phyloP scores from a whole-genome alignment of 331 rosid genomes.

The Pyracantha coccinea region DNA sequence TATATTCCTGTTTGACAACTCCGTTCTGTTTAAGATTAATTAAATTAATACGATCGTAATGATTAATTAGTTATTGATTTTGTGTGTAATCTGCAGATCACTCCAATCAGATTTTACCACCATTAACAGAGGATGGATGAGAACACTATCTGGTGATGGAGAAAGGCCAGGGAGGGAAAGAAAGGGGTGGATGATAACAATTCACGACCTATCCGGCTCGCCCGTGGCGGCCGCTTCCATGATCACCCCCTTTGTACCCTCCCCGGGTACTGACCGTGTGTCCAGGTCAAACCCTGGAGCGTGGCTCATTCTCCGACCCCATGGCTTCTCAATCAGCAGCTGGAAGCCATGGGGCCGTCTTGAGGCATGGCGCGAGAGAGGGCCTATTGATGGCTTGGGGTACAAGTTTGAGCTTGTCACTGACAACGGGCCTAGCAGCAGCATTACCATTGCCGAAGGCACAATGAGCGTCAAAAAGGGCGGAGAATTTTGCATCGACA shows the following conservation, averaged over 20 bases:
- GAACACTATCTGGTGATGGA: slow-evolving; percentile 42
- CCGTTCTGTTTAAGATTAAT: not conserved
- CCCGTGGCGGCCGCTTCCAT: slow-evolving; percentile 87
- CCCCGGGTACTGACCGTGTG: slow-evolving; percentile 71
- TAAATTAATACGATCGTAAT: not conserved
- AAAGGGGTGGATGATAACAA: slow-evolving; percentile 88
- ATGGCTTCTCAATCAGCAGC: slow-evolving; percentile 52
- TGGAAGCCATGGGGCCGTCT: slow-evolving; percentile 98
- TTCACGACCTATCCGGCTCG: slow-evolving; percentile 87
- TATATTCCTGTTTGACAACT: slow-evolving; percentile 8
- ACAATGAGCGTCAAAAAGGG: slow-evolving; percentile 66
- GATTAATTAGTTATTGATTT: not conserved
- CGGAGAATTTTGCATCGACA: slow-evolving; percentile 78
- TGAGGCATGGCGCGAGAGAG: slow-evolving; percentile 92
- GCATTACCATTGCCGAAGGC: slow-evolving; percentile 67
- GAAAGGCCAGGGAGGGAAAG: slow-evolving; percentile 67
- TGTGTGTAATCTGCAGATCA: slow-evolving; percentile 31
- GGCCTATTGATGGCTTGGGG: slow-evolving; percentile 68
- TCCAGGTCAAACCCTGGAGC: slow-evolving; percentile 89
- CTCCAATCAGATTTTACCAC: slow-evolving; percentile 50
- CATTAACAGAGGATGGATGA: slow-evolving; percentile 56
- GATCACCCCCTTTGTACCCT: slow-evolving; percentile 89
- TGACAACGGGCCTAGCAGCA: slow-evolving; percentile 38
- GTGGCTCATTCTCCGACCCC: slow-evolving; percentile 89
- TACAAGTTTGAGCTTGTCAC: slow-evolving; percentile 79